Base-by-base conservation (phyloP, 2,329 filamentous ascomycete species). In the Apiospora marii region DNA sequence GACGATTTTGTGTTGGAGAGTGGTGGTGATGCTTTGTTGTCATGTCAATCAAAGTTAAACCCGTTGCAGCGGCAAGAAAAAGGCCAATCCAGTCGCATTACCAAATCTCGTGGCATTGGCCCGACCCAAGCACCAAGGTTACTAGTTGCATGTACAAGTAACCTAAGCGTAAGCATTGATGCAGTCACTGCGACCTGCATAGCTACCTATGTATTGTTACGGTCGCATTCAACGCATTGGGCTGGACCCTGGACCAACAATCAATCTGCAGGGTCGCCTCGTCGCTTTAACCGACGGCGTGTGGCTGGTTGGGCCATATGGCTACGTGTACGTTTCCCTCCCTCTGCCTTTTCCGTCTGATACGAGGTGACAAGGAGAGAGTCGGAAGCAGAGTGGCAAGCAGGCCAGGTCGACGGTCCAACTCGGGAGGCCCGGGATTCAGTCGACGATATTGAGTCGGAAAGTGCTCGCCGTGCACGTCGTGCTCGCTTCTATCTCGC, bases 401-500 rank as follows among this genome's bases (percentile, higher is more conserved):
- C 43, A 44, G 43, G 46, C 46, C 49, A 30, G 34, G 53, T 58
- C 27, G 51, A 34, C 14, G 34, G 53, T 58, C 27, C 27, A 34
- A 34, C 27, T 30, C 53, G 53, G 53, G 53, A 61, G 34, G 30
- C 19, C 53, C 53, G 53, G 53, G 22, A 34, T n/a, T 49, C 19
- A 41, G 8, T 41, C 37, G 37, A 41, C 37, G 37, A 41, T 41
- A 41, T 41, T 41, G 37, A 41, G 8, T 41, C 37, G 37, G 37
- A 41, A 41, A 8, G 37, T 41, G 8, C 37, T 41, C 7, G n/a
- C 44, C 44, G 44, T 43, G 7, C 44, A 43, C 49, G 49, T 53
- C 53, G 53, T 49, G 53, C 53, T 61, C 53, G 53, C 53, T 61
- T 61, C 53, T 61, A 61, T 61, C 53, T 61, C 53, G 53, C 53